Conservation (phyloP, 352 stramenopile species). For the Phytophthora multivora region DNA sequence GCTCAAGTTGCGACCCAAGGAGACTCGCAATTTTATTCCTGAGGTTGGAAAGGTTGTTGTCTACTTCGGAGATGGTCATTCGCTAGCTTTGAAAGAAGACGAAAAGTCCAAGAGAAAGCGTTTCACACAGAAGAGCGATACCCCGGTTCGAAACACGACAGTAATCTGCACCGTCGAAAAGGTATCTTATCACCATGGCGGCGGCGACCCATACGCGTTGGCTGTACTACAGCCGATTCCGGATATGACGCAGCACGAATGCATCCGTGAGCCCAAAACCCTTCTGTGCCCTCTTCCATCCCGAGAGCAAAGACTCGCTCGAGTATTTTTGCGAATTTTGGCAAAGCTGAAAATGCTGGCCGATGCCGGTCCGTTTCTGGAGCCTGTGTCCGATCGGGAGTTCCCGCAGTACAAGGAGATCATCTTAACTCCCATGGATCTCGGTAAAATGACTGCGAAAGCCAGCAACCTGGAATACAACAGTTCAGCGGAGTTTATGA, state of each 20-base stretch:
- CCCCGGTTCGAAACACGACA: constrained; percentile 51
- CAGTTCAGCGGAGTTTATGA: constrained; percentile 54
- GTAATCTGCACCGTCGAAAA: constrained; percentile 65
- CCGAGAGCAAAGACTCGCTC: constrained; percentile 54
- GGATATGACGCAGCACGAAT: constrained; percentile 35
- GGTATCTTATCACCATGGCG: constrained; percentile 81
- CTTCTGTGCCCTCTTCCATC: constrained; percentile 74
- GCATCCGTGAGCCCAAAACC: constrained; percentile 35
- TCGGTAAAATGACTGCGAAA: constrained; percentile 62
- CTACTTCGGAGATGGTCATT: constrained; percentile 85
- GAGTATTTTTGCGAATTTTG: constrained; percentile 67
- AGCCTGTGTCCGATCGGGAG: constrained; percentile 78
- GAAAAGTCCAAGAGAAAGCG: constrained; percentile 76
- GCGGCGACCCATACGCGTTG: constrained; percentile 78
- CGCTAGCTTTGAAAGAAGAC: constrained; percentile 79
- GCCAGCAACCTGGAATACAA: constrained; percentile 64
- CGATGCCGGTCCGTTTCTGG: constrained; percentile 75
- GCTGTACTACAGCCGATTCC: constrained; percentile 52
- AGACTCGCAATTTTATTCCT: constrained; percentile 78
- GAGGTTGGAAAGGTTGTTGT: constrained; percentile 66
- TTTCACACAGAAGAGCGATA: constrained; percentile 74
- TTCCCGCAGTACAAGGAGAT: constrained; percentile 89
- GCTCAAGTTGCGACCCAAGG: constrained; percentile 77
- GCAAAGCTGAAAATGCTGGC: constrained; percentile 63
- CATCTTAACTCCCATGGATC: constrained; percentile 74